Conservation (phyloP, 164 flowering plant species). For the Dillenia suffruticosa region DNA sequence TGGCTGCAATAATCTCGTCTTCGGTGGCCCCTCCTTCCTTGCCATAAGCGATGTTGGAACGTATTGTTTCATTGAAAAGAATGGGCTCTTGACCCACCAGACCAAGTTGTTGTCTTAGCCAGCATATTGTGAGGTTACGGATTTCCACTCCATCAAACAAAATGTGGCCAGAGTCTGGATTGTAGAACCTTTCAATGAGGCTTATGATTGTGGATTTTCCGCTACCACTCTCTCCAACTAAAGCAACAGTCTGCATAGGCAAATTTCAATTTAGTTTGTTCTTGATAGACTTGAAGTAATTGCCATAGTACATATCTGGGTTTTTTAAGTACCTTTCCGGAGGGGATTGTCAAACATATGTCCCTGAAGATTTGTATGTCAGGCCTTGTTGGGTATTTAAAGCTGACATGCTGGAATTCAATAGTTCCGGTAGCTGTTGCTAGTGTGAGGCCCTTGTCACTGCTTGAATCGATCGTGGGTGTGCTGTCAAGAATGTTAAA, state of each 20-base stretch:
- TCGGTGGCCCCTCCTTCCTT: conserved; percentile 3
- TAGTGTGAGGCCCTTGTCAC: neutral
- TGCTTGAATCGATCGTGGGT: conserved; percentile 2
- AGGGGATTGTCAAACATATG: neutral
- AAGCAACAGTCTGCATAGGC: conserved; percentile 13
- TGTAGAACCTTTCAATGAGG: conserved; percentile 19
- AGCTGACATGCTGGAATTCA: conserved; percentile 5
- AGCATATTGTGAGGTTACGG: conserved; percentile 5
- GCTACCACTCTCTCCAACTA: conserved; percentile 25
- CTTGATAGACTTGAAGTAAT: neutral
- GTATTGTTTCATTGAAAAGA: conserved; percentile 19
- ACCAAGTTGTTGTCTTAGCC: conserved; percentile 18
- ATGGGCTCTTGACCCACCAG: conserved; percentile 19
- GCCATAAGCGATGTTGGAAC: conserved; percentile 16
- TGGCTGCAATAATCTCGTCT: conserved; percentile 13
- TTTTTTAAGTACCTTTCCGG: neutral
- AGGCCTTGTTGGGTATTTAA: conserved; percentile 2
- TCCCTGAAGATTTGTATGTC: conserved; percentile 3
- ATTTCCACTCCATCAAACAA: conserved; percentile 13
- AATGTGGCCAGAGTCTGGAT: conserved; percentile 13
- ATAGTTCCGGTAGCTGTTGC: neutral
- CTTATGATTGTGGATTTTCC: conserved; percentile 21
- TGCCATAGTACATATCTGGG: neutral
- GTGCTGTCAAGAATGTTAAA: conserved; percentile 4
- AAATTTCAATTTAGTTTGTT: neutral